Evolutionary conservation across 176 grass and related monocot genomes (phyloP), one percentile per base, ranked within the genome.

Genomic region (Typha latifolia): DNA sequence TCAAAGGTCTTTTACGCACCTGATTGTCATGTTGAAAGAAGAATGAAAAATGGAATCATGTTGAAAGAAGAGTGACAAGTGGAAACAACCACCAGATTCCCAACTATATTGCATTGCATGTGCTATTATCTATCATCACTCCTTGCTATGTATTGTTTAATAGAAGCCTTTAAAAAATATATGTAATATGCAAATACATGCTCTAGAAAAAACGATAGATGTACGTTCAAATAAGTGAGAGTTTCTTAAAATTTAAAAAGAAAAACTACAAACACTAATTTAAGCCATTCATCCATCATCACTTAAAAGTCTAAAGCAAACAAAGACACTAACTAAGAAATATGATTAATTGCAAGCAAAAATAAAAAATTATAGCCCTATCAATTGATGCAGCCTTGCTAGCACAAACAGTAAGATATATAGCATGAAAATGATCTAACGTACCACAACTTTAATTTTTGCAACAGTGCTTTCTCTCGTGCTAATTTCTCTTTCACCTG

Each of bases 371-470:
- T 43, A 43, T 43, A 43, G 37, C 0, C 37, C 37, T 43, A 43
- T 29, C 27, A 3, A 29, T 29, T 43, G 37, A 43, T 43, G 37
- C 37, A 43, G 5, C 5, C 5, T 9, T 10, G 5, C 8, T 10
- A 43, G 8, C 37, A 43, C 48, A 65, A 15, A 32, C 7, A 65
- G 1, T 65, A 16, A 34, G 47, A 29, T 34, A 29, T 59, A 59
- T 22, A 59, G 53, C 53, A 59, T 16, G 53, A 59, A 10, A n/a
- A 19, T 21, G 16, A 19, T 19, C 53, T 19, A 72, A 70, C 89
- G 64, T 90, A 99, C 94, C 85, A 99, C 89, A 49, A 87, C 94
- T 99, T 99, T 99, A 74, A 99, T 99, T 76, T 99, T 99, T 31
- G 94, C 94, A 61, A 99, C 89, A 85, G 90, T 93, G 72, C 80